A percentile compares a stretch with the other conserved stretches of the same genome.
phyloP scores from a whole-genome alignment of 176 grass and related monocot genomes.

The Pharus latifolius region DNA sequence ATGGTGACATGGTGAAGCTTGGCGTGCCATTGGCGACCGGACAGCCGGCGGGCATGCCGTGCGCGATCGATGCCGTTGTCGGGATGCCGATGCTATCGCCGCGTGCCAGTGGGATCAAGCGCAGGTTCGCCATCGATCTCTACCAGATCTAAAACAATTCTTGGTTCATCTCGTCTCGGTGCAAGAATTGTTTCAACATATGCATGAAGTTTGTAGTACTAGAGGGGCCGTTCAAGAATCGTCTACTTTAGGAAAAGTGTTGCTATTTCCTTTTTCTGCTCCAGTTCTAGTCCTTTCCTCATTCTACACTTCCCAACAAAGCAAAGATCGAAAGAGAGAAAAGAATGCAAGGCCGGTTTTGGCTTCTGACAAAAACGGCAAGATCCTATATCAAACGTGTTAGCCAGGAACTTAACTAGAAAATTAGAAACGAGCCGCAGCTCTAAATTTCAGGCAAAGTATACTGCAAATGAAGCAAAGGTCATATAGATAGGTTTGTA shows the following conservation, averaged over 20 bases:
- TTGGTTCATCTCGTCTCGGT: not conserved
- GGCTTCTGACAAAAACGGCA: not conserved
- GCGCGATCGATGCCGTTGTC: constrained; percentile 14
- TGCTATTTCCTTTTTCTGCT: constrained; percentile 7
- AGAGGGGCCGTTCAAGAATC: not conserved
- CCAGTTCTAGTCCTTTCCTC: constrained; percentile 10
- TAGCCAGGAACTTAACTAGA: not conserved
- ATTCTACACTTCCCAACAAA: constrained; percentile 23
- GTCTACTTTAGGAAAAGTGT: constrained; percentile 19
- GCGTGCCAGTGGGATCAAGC: constrained; percentile 44
- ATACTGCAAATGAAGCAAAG: too few species aligned
- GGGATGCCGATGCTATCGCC: constrained; percentile 56
- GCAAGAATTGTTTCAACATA: not conserved
- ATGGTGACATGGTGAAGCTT: constrained; percentile 6
- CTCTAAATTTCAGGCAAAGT: too few species aligned
- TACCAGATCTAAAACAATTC: constrained; percentile 26
- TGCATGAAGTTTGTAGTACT: constrained; percentile 12
- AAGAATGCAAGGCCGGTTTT: not conserved
- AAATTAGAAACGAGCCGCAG: not conserved
- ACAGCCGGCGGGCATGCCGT: constrained; percentile 2
- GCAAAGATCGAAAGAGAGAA: not conserved
- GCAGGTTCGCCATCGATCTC: constrained; percentile 45
- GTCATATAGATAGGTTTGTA: too few species aligned
- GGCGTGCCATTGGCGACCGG: constrained; percentile 26
- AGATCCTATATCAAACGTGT: not conserved